phyloP scores from a whole-genome alignment of 805 yeast species.

The Saturnispora halmiae region DNA sequence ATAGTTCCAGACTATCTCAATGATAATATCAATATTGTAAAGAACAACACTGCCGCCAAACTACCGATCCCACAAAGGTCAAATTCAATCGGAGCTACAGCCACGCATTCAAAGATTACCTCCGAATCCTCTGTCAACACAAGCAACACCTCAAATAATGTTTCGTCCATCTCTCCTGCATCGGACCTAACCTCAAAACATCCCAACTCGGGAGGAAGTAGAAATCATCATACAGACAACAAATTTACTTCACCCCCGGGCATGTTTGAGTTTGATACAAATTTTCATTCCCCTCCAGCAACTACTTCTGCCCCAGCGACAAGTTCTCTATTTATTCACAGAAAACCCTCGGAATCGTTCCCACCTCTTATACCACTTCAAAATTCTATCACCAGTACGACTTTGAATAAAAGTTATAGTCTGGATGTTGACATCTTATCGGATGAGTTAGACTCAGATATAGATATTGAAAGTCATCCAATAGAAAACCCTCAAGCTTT shows the following conservation, averaged over 20 bases:
- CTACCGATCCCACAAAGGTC: conserved; percentile 31
- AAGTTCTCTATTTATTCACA: conserved; percentile 3
- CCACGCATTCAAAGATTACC: conserved; percentile 9
- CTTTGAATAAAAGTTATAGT: background rate
- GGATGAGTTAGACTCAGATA: conserved; percentile 14
- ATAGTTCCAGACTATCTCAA: conserved; percentile 31
- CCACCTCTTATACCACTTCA: background rate
- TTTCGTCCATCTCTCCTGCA: conserved; percentile 8
- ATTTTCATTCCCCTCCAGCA: conserved; percentile 6
- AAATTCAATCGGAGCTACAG: background rate
- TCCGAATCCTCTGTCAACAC: conserved; percentile 10
- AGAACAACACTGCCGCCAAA: conserved; percentile 42
- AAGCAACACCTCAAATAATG: conserved; percentile 7
- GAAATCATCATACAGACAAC: no score
- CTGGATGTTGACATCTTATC: conserved; percentile 4
- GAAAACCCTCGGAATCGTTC: background rate
- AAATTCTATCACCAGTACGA: background rate
- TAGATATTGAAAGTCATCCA: conserved; percentile 9
- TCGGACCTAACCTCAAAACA: conserved; percentile 13
- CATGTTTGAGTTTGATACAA: conserved; percentile 7
- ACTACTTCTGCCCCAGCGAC: background rate
- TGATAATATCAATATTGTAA: conserved; percentile 44
- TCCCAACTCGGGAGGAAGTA: no score
- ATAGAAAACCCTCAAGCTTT: conserved; percentile 14
- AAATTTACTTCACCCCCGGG: no score